A percentile compares a stretch with the other conserved stretches of the same genome.
phyloP scores from a whole-genome alignment of 2,329 filamentous ascomycete species.

The Hirsutella rhossiliensis region DNA sequence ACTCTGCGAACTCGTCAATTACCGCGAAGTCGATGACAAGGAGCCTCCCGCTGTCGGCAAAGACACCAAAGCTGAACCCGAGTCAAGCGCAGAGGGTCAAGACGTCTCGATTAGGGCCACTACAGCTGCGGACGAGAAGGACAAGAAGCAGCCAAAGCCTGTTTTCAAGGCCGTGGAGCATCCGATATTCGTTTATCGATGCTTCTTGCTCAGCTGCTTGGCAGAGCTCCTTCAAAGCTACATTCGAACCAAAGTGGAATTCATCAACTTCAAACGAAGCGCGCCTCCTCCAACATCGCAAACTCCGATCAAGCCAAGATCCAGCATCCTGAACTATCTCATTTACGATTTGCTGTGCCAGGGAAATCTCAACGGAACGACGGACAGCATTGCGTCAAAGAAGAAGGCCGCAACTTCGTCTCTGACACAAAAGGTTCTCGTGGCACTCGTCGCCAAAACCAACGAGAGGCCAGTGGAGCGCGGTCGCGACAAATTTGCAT shows the following conservation, averaged over 20 bases:
- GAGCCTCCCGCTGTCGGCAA: conserved; percentile 38
- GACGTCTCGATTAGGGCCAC: conserved; percentile 19
- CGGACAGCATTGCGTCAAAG: conserved; percentile 65
- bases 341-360: conserved; percentile 63
- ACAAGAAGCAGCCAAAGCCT: conserved; percentile 56
- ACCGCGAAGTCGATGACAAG: conserved; percentile 85
- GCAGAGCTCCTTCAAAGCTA: conserved; percentile 86
- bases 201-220: conserved; percentile 86
- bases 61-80: conserved; percentile 24
- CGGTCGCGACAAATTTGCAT: conserved; percentile 43
- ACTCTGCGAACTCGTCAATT: conserved; percentile 81
- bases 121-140: conserved; percentile 27
- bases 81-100: conserved; percentile 13
- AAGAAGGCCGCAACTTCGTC: conserved; percentile 77
- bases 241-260: conserved; percentile 91
- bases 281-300: conserved; percentile 69
- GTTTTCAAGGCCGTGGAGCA: conserved; percentile 87
- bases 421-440: conserved; percentile 77
- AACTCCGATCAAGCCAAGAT: conserved; percentile 88
- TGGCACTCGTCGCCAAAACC: conserved; percentile 79
- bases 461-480: conserved; percentile 58
- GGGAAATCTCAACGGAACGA: conserved; percentile 50
- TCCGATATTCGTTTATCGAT: conserved; percentile 91
- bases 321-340: conserved; percentile 86
- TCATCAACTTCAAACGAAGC: conserved; percentile 97